Conservation (phyloP, 805 yeast species). For the Sungouiozyma intestinalis region DNA sequence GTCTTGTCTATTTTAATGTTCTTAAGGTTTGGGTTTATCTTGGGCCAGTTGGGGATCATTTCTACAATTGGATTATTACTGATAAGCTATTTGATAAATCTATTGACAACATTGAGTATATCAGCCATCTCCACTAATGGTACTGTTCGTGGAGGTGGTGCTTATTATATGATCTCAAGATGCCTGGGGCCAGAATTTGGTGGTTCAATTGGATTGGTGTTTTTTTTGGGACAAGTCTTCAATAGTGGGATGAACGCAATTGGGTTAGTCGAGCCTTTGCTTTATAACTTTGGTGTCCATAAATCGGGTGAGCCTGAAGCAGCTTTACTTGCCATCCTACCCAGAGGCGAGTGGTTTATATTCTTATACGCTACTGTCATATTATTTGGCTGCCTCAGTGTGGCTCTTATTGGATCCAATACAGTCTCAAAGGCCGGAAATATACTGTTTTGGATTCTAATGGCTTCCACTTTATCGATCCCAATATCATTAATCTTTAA, state of each 20-base stretch:
- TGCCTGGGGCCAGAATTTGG: slow-evolving; percentile 97
- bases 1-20: slow-evolving; percentile 93
- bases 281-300: slow-evolving; percentile 61
- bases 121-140: slow-evolving; percentile 98
- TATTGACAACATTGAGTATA: slow-evolving; percentile 78
- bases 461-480: slow-evolving; percentile 65
- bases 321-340: slow-evolving; percentile 42
- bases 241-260: slow-evolving; percentile 90
- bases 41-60: slow-evolving; percentile 86
- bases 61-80: slow-evolving; percentile 63
- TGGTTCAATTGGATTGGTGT: slow-evolving; percentile 91
- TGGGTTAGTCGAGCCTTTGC: slow-evolving; percentile 85
- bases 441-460: slow-evolving; percentile 53
- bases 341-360: slow-evolving; percentile 60
- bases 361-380: slow-evolving; percentile 63
- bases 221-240: slow-evolving; percentile 87
- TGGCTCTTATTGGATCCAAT: slow-evolving; percentile 72
- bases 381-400: slow-evolving; percentile 57
- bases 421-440: slow-evolving; percentile 78
- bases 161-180: slow-evolving; percentile 93
- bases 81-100: slow-evolving; percentile 68
- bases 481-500: slow-evolving; percentile 68
- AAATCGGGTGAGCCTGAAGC: slow-evolving; percentile 36
- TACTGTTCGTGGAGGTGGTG: slow-evolving; percentile 96
- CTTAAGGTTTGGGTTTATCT: slow-evolving; percentile 84